Percentiles rank a stretch among this genome's conserved stretches.
Conservation (phyloP, 2,329 filamentous ascomycete species). For the Fusarium guadeloupense region DNA sequence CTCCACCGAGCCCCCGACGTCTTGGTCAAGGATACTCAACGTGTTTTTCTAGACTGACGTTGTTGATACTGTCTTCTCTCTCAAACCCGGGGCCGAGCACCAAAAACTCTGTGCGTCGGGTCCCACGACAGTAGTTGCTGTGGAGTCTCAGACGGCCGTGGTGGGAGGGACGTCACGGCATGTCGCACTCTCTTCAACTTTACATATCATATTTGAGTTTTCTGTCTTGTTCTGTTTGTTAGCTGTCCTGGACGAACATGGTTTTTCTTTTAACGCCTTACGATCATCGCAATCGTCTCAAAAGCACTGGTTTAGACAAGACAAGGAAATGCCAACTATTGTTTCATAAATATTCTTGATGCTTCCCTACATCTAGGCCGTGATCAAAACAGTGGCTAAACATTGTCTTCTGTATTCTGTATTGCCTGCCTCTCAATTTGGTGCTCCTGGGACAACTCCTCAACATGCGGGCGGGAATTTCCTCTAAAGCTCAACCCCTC, state of each 20-base stretch:
- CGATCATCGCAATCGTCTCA: constrained; percentile 36
- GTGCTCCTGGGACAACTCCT: constrained; percentile 20
- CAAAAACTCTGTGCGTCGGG: constrained; percentile 32
- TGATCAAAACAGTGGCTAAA: not conserved
- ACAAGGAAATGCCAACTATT: constrained; percentile 39
- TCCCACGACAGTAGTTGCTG: constrained; percentile 60
- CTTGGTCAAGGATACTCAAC: constrained; percentile 4
- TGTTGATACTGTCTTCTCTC: constrained; percentile 72
- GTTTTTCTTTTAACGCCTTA: constrained; percentile 32
- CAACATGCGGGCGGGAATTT: constrained; percentile 26
- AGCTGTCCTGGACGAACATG: constrained; percentile 39
- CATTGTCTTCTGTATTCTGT: not conserved
- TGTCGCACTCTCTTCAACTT: constrained; percentile 44
- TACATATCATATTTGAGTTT: constrained; percentile 28
- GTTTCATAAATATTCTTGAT: constrained; percentile 24
- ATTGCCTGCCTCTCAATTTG: not conserved
- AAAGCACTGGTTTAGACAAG: constrained; percentile 43
- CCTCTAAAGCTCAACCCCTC: constrained; percentile 27
- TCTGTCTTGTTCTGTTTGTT: constrained; percentile 35
- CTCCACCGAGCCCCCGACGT: constrained; percentile 40
- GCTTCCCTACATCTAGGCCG: constrained; percentile 4
- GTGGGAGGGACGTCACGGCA: constrained; percentile 70
- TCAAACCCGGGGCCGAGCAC: constrained; percentile 53
- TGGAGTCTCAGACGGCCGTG: constrained; percentile 54
- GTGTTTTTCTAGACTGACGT: constrained; percentile 23